Evolutionary conservation across 176 grass and related monocot species (phyloP), one percentile per base, ranked within the genome.

Genomic region (Cenchrus americanus): DNA sequence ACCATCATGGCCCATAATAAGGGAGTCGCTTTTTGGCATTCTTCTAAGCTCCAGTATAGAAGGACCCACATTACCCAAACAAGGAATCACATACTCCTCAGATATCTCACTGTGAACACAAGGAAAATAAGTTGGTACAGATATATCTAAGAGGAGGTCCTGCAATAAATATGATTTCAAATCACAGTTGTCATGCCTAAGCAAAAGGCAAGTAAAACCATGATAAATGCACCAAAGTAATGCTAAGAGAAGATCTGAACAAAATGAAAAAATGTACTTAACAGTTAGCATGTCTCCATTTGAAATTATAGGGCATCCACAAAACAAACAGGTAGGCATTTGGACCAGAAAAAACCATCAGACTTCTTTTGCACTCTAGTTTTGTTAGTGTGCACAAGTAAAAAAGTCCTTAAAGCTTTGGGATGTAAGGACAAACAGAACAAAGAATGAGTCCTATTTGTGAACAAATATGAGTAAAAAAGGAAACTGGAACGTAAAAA

Each of bases 1-100:
- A 8, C 92, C 95, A 90, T 98, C 83, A 86, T 98, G 90, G 37
- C 95, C 92, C 84, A 94, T 79, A 76, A 98, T 81, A 71, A 93
- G 85, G 59, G 30, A 84, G 59, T 58, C 75, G 58, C 55, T 80
- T 66, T 85, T 83, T 67, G 95, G 76, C 42, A 98, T 82, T 91
- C 66, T 91, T 93, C 75, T 90, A 73, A 98, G 82, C 87, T 98
- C 95, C 83, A 93, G 34, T 83, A 93, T 69, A 49, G 84, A 84
- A 58, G 84, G 82, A 44, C 66, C 87, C 70, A 66, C 66, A 61
- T 92, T 76, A 72, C 89, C 78, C 73, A 75, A 88, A 63, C 75
- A 81, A 84, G 90, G 87, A 76, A 98, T 84, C 41, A 86, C 84
- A 74, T 89, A 93, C 81, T 98, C 84, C 62, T 98, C 92, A 43